These are phyloP conservation scores for Fusarium sp. DNA, from an alignment of 2,329 filamentous ascomycete species.

Conservation along the genomic window DNA sequence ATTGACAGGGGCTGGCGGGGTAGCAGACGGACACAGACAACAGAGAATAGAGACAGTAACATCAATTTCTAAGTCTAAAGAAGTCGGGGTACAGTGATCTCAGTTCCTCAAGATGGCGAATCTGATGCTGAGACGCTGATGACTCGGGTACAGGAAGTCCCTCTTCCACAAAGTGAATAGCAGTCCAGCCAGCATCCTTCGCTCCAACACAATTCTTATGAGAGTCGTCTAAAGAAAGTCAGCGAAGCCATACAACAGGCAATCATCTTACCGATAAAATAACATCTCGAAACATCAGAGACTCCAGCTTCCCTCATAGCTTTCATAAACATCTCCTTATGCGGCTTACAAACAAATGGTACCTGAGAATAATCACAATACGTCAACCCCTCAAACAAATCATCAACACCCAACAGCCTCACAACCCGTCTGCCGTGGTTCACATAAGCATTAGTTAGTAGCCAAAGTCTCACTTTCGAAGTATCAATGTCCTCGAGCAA, in stretches of 20 bases:
- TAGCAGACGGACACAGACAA: neutral
- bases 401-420: constrained; percentile 80
- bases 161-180: constrained; percentile 85
- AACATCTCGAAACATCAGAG: constrained; percentile 76
- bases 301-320: constrained; percentile 83
- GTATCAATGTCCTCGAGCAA: constrained; percentile 85
- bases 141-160: constrained; percentile 68
- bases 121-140: constrained; percentile 76
- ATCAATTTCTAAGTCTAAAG: constrained; percentile 67
- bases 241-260: neutral
- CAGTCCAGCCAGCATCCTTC: constrained; percentile 84
- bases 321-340: constrained; percentile 82
- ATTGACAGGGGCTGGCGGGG: too few relatives aligned
- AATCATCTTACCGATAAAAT: constrained; percentile 81
- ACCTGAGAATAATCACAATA: constrained; percentile 86
- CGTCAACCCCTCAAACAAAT: constrained; percentile 93
- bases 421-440: constrained; percentile 87
- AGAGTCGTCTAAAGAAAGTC: constrained; percentile 75
- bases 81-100: constrained; percentile 80
- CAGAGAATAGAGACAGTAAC: neutral
- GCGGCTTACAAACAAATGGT: constrained; percentile 87
- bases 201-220: constrained; percentile 81
- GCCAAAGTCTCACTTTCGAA: constrained; percentile 86
- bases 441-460: constrained; percentile 95
- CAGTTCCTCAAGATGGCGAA: constrained; percentile 80